Evolutionary conservation across 202 grass and related monocot species (phyloP), one percentile per base, ranked within the genome.

Genomic region (Hordeum pubiflorum): DNA sequence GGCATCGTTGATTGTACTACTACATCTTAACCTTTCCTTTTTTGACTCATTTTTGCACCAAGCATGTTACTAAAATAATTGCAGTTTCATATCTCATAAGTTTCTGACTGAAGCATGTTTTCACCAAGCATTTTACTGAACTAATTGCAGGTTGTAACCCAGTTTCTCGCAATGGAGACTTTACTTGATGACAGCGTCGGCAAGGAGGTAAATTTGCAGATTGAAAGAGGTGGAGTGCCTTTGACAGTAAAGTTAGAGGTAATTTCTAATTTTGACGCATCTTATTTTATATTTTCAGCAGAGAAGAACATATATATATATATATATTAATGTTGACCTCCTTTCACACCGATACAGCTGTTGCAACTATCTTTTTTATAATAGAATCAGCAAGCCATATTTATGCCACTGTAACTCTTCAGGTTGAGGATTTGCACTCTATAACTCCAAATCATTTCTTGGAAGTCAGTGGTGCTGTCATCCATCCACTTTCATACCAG

Each of bases 401-500:
- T 52, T 31, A 24, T 66, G 52, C 24, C 38, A 59, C 77, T 67
- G 83, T 89, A 14, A 74, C 77, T 75, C 69, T 85, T 66, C 75
- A 99, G 96, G 89, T 99, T 93, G 89, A 99, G 79, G 90, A 93
- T 87, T 90, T 99, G 83, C 96, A 99, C 75, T 96, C 96, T 62
- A 93, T 99, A 76, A 96, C 96, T 85, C 96, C 96, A 68, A 93
- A 96, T 85, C 88, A 91, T 83, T 99, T 99, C 80, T 82, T 99
- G 85, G 92, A 99, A 95, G 87, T 93, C 54, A 99, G 96, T 90
- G 92, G 92, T 79, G 92, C 85, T 76, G 92, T 93, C 69, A 91
- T 99, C 77, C 96, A 96, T 81, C 86, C 90, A 85, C 92, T 99
- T 65, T 99, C 96, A 55, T 99, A 99, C 77, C 96, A 99, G 71